These are phyloP conservation scores for Kurtzmaniella quercitrusa DNA, from an alignment of 1,139 yeast species.

Conservation along the genomic window DNA sequence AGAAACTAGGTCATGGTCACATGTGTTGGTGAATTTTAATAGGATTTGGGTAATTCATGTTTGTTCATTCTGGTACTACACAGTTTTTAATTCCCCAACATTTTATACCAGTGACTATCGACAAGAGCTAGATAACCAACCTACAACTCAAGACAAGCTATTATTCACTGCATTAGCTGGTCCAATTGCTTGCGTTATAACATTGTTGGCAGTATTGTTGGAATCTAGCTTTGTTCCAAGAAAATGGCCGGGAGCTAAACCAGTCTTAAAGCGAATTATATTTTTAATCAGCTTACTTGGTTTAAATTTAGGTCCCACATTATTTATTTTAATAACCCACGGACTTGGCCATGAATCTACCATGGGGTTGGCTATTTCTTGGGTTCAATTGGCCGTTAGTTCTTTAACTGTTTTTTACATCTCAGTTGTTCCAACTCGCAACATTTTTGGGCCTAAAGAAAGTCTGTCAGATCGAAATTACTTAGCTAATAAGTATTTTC, in stretches of 20 bases:
- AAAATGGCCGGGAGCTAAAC: conserved; percentile 51
- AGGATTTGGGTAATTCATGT: conserved; percentile 62
- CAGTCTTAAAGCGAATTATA: conserved; percentile 31
- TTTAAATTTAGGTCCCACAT: conserved; percentile 35
- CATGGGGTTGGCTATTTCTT: conserved; percentile 33
- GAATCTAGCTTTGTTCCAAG: conserved; percentile 52
- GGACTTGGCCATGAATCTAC: conserved; percentile 23
- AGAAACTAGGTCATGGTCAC: conserved; percentile 60
- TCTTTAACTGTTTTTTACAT: conserved; percentile 38
- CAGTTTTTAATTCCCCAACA: conserved; percentile 50
- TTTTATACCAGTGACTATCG: conserved; percentile 49
- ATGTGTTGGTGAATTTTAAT: conserved; percentile 52
- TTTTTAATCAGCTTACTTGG: conserved; percentile 25
- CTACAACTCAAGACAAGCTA: conserved; percentile 42
- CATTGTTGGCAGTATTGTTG: conserved; percentile 36
- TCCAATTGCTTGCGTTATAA: conserved; percentile 39
- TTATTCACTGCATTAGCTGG: conserved; percentile 52
- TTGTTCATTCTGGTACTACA: conserved; percentile 57
- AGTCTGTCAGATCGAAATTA: conserved; percentile 19
- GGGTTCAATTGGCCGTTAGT: conserved; percentile 43
- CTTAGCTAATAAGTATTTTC: conserved; percentile 32
- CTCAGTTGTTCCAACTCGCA: conserved; percentile 43
- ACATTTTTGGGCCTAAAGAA: conserved; percentile 26
- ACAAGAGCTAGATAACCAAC: conserved; percentile 42
- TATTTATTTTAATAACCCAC: conserved; percentile 29